Evolutionary conservation across 768 basidiomycete genomes (phyloP), one percentile per base, ranked within the genome.

Genomic region (Hericium erinaceus): DNA sequence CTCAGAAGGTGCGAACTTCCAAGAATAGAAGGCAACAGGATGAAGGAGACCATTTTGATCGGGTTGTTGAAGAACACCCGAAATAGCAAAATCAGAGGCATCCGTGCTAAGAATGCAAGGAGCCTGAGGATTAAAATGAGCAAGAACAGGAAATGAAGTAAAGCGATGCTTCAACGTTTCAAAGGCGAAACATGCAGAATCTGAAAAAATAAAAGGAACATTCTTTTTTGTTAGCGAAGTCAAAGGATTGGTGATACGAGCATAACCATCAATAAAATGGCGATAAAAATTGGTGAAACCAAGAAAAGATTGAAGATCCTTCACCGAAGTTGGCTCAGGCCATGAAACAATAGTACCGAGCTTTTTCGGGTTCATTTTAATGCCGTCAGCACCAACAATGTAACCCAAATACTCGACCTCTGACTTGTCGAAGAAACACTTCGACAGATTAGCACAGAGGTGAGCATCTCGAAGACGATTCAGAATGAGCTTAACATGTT

Each of bases 261-360:
- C 64, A 56, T 70, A 80, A 0, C 65, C 52, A 0, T 39, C 0
- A 8, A 76, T 69, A 56, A 75, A 76, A 0, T 60, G 24, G 1
- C 66, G 48, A 40, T 75, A 77, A 57, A 72, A 77, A 38, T 75
- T 75, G 0, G 58, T 33, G 39, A 80, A 78, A 0, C 77, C 73
- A 0, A 78, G 59, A 57, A 80, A 81, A 13, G 65, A 63, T 55
- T 74, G 74, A 0, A 77, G 28, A 1, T 79, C 68, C 2, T 62
- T 64, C 3, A 73, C 63, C 0, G 48, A 69, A 0, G 37, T 60
- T 0, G 76, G 77, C 0, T n/a, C 52, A 0, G 72, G 75, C 77
- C 79, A 80, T 0, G 74, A 64, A 0, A 26, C 8, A 2, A 81
- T 66, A 0, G 68, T 70, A 1, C 66, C 38, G 0, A 79, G 54